phyloP scores from a whole-genome alignment of 2,329 filamentous ascomycete species.

The Stachybotrys echinatus region DNA sequence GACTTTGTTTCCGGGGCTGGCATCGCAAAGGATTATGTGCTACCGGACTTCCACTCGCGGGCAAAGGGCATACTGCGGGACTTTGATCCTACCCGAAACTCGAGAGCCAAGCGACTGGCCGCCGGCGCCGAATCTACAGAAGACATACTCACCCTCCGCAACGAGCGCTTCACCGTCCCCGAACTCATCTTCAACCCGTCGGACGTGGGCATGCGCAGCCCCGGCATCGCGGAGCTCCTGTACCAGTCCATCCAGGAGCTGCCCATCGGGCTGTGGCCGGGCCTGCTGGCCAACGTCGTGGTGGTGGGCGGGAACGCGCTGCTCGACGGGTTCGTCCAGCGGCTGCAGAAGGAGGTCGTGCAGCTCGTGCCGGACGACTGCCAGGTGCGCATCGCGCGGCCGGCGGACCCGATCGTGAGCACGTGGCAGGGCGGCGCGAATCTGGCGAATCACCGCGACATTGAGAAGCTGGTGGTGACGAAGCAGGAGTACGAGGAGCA shows the following conservation, averaged over 20 bases:
- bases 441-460: slow-evolving; percentile 63
- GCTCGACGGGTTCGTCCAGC: slow-evolving; percentile 74
- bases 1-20: slow-evolving; percentile 45
- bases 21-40: slow-evolving; percentile 83
- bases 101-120: slow-evolving; percentile 41
- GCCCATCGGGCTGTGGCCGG: slow-evolving; percentile 79
- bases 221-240: slow-evolving; percentile 77
- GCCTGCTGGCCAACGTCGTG: slow-evolving; percentile 78
- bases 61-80: slow-evolving; percentile 66
- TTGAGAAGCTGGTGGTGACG: slow-evolving; percentile 69
- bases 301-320: slow-evolving; percentile 83
- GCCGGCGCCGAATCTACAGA: slow-evolving; percentile 47
- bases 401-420: slow-evolving; percentile 68
- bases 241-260: slow-evolving; percentile 70
- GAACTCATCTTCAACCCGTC: slow-evolving; percentile 84
- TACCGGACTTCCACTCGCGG: slow-evolving; percentile 69
- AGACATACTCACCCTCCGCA: slow-evolving; percentile 80
- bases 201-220: slow-evolving; percentile 80
- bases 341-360: slow-evolving; percentile 71
- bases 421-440: slow-evolving; percentile 84
- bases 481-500: slow-evolving; percentile 87
- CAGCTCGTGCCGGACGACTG: slow-evolving; percentile 71
- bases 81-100: slow-evolving; percentile 64
- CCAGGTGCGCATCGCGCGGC: slow-evolving; percentile 65
- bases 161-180: slow-evolving; percentile 86